Percentiles rank a stretch among this genome's conserved stretches.
phyloP scores from a whole-genome alignment of 768 basidiomycete species.

The Sporobolomyces phaffii region DNA sequence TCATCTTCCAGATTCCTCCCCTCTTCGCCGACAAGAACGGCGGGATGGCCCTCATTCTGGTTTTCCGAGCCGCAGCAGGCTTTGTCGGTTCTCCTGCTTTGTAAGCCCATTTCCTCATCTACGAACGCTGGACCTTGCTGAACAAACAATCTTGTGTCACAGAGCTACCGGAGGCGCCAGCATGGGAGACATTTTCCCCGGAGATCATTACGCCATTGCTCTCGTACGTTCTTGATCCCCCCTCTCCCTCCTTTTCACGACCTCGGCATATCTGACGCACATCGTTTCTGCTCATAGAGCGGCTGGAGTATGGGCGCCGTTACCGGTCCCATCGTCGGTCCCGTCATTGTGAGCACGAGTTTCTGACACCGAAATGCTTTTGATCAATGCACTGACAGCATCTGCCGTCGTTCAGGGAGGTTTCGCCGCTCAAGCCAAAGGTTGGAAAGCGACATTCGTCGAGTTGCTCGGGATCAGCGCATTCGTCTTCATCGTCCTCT shows the following conservation, averaged over 20 bases:
- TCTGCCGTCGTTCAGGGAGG: constrained; percentile 44
- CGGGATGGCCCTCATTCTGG: constrained; percentile 41
- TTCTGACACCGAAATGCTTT: no score
- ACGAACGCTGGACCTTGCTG: no score
- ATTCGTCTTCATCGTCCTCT: constrained; percentile 42
- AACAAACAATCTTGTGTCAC: no score
- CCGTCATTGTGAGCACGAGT: constrained; percentile 16
- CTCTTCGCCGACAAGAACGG: constrained; percentile 21
- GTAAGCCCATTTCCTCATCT: no score
- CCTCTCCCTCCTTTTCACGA: neutral
- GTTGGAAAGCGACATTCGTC: constrained; percentile 47
- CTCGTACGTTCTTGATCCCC: neutral
- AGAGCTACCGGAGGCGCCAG: constrained; percentile 46
- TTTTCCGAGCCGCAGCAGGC: constrained; percentile 46
- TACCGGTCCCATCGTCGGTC: constrained; percentile 40
- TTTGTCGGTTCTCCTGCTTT: constrained; percentile 47
- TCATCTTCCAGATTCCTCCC: constrained; percentile 46
- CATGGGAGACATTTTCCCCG: constrained; percentile 25
- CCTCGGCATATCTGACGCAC: no score
- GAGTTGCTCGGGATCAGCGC: constrained; percentile 46
- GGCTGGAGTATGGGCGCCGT: constrained; percentile 44
- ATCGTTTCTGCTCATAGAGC: constrained; percentile 34
- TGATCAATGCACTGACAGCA: no score
- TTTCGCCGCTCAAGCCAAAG: constrained; percentile 45
- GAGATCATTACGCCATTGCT: neutral